A percentile compares a stretch with the other conserved stretches of the same genome.
phyloP scores from a whole-genome alignment of 192 early-diverging fungal species.

The Fimicolochytrium jonesii region DNA sequence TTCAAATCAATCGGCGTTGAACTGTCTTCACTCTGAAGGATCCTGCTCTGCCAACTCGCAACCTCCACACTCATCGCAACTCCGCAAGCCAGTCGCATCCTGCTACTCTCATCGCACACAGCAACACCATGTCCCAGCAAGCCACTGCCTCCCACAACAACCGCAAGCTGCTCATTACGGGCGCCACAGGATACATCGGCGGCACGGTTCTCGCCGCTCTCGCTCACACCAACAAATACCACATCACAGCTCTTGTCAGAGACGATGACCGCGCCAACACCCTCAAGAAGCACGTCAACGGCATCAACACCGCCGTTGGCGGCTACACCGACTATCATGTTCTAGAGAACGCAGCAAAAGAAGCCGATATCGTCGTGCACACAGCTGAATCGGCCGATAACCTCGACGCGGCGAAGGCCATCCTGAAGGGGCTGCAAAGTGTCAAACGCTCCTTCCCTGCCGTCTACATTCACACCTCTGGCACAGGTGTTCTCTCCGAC shows the following conservation, averaged over 20 bases:
- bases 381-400: slow-evolving; percentile 35
- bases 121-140: no score
- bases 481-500: slow-evolving; percentile 34
- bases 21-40: no score
- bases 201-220: slow-evolving; percentile 24
- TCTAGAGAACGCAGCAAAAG: neutral
- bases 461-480: slow-evolving; percentile 22
- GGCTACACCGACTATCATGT: neutral
- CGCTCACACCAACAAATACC: neutral
- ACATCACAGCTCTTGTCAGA: slow-evolving; percentile 18
- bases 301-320: neutral
- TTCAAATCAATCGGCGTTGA: no score
- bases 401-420: slow-evolving; percentile 21
- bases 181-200: slow-evolving; percentile 33
- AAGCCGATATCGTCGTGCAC: slow-evolving; percentile 31
- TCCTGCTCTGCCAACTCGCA: no score
- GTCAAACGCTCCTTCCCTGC: neutral
- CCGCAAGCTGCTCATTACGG: slow-evolving; percentile 17
- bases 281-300: neutral
- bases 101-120: no score
- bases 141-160: no score
- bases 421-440: slow-evolving; percentile 17
- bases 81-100: no score
- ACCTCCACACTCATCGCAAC: no score
- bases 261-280: neutral